Conservation (phyloP, 306 rosid genomes). For the Dryas drummondii region DNA sequence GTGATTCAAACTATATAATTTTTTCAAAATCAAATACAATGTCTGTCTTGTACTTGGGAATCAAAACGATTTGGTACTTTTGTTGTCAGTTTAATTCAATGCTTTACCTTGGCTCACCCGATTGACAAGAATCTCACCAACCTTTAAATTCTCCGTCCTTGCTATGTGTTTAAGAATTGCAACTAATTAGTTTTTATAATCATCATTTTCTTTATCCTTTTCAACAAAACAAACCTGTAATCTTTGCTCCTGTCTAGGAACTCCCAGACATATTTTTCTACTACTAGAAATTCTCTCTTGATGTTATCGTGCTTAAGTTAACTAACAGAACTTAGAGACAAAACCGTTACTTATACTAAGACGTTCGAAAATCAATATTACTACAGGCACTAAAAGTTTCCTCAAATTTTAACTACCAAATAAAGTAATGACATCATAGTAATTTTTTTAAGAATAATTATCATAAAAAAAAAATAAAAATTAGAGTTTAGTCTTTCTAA, state of each 20-base stretch:
- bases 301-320: constrained; percentile 21
- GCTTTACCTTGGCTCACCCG: not conserved
- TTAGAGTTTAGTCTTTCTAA: too few species aligned
- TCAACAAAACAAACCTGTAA: not conserved
- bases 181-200: not conserved
- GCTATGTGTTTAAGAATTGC: not conserved
- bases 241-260: not conserved
- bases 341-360: not conserved
- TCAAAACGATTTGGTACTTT: not conserved
- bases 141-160: not conserved
- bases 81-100: not conserved
- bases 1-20: too few species aligned
- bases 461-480: too few species aligned
- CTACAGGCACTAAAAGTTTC: not conserved
- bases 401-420: not conserved
- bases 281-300: not conserved
- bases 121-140: not conserved
- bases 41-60: not conserved
- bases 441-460: too few species aligned
- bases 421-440: too few species aligned
- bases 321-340: not conserved
- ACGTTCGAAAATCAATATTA: not conserved
- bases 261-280: not conserved
- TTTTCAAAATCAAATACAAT: not conserved
- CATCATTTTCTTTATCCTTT: not conserved